A percentile compares a stretch with the other conserved stretches of the same genome.
Evolutionary conservation across 2,329 filamentous ascomycete genomes (phyloP).

Genomic region (Neofusicoccum laricinum): DNA sequence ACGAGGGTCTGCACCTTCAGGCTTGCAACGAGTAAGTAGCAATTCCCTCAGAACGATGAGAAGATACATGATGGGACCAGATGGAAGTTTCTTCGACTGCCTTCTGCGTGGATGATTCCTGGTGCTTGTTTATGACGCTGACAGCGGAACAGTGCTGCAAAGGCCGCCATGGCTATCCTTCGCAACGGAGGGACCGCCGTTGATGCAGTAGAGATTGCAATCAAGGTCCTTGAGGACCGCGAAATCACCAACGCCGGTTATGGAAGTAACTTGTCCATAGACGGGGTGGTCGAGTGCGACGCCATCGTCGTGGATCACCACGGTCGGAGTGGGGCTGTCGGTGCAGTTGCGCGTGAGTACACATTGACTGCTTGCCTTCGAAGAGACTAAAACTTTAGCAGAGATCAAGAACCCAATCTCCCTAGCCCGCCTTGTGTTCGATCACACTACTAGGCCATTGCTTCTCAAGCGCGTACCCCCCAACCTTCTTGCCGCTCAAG

Average conservation of each 20-base stretch:
- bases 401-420: constrained; percentile 92
- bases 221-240: constrained; percentile 84
- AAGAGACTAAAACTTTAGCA: constrained; percentile 38
- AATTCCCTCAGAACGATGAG: no score
- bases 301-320: constrained; percentile 88
- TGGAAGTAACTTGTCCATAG: constrained; percentile 88
- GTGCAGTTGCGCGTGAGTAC: constrained; percentile 81
- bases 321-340: constrained; percentile 88
- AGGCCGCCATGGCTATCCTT: constrained; percentile 76
- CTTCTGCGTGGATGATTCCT: no score
- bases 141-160: constrained; percentile 64
- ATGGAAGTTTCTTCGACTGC: no score
- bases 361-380: neutral
- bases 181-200: constrained; percentile 75
- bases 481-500: constrained; percentile 83
- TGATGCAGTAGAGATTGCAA: constrained; percentile 85
- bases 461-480: constrained; percentile 86
- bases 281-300: constrained; percentile 91
- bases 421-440: constrained; percentile 77
- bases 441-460: constrained; percentile 72
- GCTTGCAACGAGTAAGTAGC: constrained; percentile 80
- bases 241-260: constrained; percentile 97
- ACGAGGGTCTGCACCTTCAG: constrained; percentile 78
- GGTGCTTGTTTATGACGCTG: constrained; percentile 13
- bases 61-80: no score